A percentile compares a stretch with the other conserved stretches of the same genome.
These are phyloP conservation scores for Colletotrichum tanaceti DNA, from an alignment of 2,329 filamentous ascomycete genomes.

Conservation along the genomic window DNA sequence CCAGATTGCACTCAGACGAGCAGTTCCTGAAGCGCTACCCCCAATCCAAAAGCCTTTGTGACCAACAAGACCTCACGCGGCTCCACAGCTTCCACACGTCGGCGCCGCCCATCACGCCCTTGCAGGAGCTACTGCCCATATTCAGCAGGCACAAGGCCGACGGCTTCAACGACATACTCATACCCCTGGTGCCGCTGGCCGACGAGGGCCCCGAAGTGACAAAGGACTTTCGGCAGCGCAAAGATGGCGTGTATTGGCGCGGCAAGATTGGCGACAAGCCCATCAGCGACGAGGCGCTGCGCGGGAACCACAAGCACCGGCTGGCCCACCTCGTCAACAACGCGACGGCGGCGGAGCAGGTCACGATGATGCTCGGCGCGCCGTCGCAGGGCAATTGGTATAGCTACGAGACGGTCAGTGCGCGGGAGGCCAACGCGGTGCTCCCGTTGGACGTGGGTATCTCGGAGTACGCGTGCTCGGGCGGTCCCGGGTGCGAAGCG, in stretches of 20 bases:
- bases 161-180: constrained; percentile 81
- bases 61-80: constrained; percentile 79
- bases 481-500: constrained; percentile 60
- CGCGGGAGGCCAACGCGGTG: constrained; percentile 63
- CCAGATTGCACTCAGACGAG: constrained; percentile 71
- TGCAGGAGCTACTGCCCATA: constrained; percentile 75
- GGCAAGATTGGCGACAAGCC: constrained; percentile 71
- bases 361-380: constrained; percentile 68
- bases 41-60: constrained; percentile 74
- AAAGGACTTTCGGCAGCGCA: constrained; percentile 69
- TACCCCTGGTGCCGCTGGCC: constrained; percentile 66
- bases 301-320: constrained; percentile 76
- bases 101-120: constrained; percentile 70
- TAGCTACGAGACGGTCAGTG: constrained; percentile 66
- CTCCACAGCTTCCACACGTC: constrained; percentile 80
- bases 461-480: constrained; percentile 67
- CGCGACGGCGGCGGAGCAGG: constrained; percentile 59
- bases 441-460: constrained; percentile 70
- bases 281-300: constrained; percentile 66
- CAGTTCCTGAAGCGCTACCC: constrained; percentile 76
- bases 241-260: constrained; percentile 78
- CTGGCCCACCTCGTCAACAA: constrained; percentile 76
- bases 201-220: constrained; percentile 60
- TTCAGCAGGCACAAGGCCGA: constrained; percentile 80
- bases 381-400: constrained; percentile 53